Evolutionary conservation across 2,329 filamentous ascomycete genomes (phyloP).

Genomic region (Nemania bipapillata): DNA sequence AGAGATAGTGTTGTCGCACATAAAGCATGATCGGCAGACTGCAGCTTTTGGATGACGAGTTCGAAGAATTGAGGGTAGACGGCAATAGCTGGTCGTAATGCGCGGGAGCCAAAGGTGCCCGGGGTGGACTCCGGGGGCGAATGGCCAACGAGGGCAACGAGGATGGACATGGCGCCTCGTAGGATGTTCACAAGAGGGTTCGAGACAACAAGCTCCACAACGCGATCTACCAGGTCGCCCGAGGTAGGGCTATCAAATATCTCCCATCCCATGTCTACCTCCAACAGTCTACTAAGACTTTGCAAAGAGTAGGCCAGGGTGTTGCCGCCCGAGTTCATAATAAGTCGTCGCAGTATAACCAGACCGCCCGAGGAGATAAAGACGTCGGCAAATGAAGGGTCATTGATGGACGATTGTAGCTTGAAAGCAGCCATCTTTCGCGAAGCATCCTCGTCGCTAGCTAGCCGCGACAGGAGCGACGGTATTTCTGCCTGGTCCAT

Average conservation of each 20-base stretch:
- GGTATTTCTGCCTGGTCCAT: conserved; percentile 77
- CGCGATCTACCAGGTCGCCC: conserved; percentile 75
- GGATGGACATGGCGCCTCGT: conserved; percentile 93
- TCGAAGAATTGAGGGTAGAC: conserved; percentile 94
- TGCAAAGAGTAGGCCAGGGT: conserved; percentile 95
- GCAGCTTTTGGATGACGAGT: conserved; percentile 88
- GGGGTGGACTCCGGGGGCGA: conserved; percentile 66
- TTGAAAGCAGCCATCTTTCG: conserved; percentile 99
- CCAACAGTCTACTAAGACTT: conserved; percentile 84
- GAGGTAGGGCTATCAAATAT: conserved; percentile 73
- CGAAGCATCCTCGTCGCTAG: conserved; percentile 83
- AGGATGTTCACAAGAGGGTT: conserved; percentile 98
- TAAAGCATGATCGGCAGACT: conserved; percentile 92
- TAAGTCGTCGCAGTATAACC: conserved; percentile 80
- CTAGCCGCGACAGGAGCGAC: conserved; percentile 70
- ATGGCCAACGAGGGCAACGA: conserved; percentile 91
- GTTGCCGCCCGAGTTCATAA: conserved; percentile 87
- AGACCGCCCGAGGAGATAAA: conserved; percentile 93
- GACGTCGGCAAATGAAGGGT: conserved; percentile 94
- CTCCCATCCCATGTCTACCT: conserved; percentile 99
- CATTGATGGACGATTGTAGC: conserved; percentile 92
- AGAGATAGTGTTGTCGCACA: conserved; percentile 95
- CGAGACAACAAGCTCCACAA: conserved; percentile 92
- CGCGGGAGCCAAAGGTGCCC: conserved; percentile 84
- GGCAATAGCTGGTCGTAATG: conserved; percentile 89